phyloP scores from a whole-genome alignment of 306 rosid genomes.

The Trifolium dubium region DNA sequence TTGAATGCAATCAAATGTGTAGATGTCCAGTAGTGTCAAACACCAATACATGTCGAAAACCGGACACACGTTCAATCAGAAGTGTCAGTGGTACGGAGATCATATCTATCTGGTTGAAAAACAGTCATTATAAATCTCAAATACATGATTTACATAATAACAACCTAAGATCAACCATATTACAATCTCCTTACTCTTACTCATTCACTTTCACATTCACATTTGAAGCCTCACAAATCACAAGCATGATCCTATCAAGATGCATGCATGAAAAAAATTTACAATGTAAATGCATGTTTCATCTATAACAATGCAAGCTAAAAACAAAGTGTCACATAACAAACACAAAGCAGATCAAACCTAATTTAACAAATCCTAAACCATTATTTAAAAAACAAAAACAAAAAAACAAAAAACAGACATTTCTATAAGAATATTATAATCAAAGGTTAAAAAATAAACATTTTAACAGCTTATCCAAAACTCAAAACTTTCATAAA shows the following conservation, averaged over 20 bases:
- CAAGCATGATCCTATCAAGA: background rate
- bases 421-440: background rate
- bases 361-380: background rate
- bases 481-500: slow-evolving; percentile 13
- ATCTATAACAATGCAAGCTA: background rate
- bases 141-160: too few relatives aligned
- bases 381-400: background rate
- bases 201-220: background rate
- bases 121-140: too few relatives aligned
- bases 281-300: background rate
- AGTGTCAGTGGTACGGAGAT: too few relatives aligned
- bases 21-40: background rate
- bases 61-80: background rate
- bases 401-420: background rate
- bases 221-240: background rate
- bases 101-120: too few relatives aligned
- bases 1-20: background rate
- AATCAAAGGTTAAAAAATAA: background rate
- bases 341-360: slow-evolving; percentile 11
- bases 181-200: background rate
- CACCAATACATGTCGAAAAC: background rate
- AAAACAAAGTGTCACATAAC: background rate
- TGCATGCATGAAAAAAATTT: slow-evolving; percentile 4
- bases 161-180: slow-evolving; percentile 29
- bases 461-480: background rate